These are phyloP conservation scores for Hyaloperonospora brassicae DNA, from an alignment of 352 stramenopile genomes.

Conservation along the genomic window DNA sequence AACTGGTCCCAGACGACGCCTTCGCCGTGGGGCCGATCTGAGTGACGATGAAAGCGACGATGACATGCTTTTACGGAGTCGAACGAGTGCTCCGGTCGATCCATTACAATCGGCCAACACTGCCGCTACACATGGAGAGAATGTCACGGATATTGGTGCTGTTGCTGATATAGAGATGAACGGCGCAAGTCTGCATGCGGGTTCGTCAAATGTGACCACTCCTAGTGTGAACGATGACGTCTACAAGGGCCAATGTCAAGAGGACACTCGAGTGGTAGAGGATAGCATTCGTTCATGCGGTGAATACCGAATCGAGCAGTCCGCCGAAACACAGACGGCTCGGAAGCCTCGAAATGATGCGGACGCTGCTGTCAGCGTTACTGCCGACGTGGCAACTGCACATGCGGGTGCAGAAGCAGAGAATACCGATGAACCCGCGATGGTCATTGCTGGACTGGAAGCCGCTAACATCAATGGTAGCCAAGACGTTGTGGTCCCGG, in stretches of 20 bases:
- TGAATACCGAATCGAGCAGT: conserved; percentile 9
- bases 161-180: conserved; percentile 8
- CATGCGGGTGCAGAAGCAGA: conserved; percentile 4
- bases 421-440: conserved; percentile 3
- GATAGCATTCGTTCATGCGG: conserved; percentile 4
- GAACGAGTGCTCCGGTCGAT: neutral
- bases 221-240: conserved; percentile 2
- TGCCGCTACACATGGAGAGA: conserved; percentile 3
- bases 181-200: neutral
- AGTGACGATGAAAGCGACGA: conserved; percentile 43
- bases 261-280: conserved; percentile 5
- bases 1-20: conserved; percentile 29
- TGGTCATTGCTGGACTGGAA: conserved; percentile 10
- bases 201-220: conserved; percentile 6
- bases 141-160: neutral
- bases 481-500: neutral
- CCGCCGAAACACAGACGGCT: conserved; percentile 4
- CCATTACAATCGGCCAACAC: conserved; percentile 5
- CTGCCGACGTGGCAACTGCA: neutral
- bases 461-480: conserved; percentile 9
- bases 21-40: conserved; percentile 37
- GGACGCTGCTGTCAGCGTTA: neutral
- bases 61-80: conserved; percentile 27
- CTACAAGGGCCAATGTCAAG: conserved; percentile 3
- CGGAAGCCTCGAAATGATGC: conserved; percentile 6